phyloP scores from a whole-genome alignment of 371 early-diverging fungal species.

The Gilbertella persicaria region DNA sequence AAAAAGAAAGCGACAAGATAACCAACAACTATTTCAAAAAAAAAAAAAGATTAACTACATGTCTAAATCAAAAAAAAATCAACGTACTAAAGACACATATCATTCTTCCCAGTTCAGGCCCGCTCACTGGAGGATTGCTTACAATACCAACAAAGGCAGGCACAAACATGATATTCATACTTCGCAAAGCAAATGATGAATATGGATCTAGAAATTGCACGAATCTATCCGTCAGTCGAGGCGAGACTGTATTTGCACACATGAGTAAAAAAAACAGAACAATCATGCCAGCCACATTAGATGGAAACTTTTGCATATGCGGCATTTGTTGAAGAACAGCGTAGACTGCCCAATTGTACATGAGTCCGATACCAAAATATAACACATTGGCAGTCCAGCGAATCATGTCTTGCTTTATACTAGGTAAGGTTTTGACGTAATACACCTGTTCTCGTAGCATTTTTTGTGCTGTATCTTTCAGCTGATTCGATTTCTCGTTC shows the following conservation, averaged over 20 bases:
- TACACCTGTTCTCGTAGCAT: conserved; percentile 11
- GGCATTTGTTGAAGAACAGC: conserved; percentile 26
- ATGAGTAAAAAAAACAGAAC: conserved; percentile 25
- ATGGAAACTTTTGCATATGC: conserved; percentile 26
- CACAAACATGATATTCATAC: conserved; percentile 37
- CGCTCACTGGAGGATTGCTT: conserved; percentile 23
- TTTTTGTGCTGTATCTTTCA: background rate
- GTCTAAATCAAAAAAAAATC: background rate
- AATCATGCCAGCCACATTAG: conserved; percentile 35
- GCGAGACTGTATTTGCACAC: conserved; percentile 7
- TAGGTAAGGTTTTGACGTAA: conserved; percentile 16
- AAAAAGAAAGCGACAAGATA: conserved; percentile 14
- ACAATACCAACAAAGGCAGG: conserved; percentile 24
- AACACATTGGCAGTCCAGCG: conserved; percentile 19
- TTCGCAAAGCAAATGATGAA: conserved; percentile 24
- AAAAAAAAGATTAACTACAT: background rate
- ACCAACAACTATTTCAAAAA: conserved; percentile 15
- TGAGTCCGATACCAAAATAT: conserved; percentile 15
- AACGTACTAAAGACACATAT: conserved; percentile 29
- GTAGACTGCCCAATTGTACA: conserved; percentile 29
- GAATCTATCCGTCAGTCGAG: conserved; percentile 19
- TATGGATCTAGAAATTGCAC: conserved; percentile 26
- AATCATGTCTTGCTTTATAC: conserved; percentile 11
- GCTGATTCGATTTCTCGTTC: conserved; percentile 4
- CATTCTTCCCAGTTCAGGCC: conserved; percentile 33